These are phyloP conservation scores for Alternaria sp. DNA, from an alignment of 2,329 filamentous ascomycete genomes.

Conservation along the genomic window DNA sequence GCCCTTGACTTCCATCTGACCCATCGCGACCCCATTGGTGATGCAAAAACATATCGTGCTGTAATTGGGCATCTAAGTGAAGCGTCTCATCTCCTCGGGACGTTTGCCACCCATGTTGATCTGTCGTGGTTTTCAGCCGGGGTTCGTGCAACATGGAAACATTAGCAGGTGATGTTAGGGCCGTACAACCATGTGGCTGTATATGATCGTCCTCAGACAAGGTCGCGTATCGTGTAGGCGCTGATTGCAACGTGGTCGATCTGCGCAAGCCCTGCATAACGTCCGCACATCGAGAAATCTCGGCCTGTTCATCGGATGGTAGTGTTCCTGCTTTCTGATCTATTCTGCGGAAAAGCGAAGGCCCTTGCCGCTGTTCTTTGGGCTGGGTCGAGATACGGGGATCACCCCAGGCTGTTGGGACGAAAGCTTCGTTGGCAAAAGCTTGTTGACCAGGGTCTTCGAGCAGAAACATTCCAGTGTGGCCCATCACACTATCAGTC, in stretches of 20 bases:
- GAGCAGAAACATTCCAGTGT: slow-evolving; percentile 58
- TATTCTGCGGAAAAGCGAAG: slow-evolving; percentile 4
- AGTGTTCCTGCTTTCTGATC: background rate
- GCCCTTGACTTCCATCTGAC: background rate
- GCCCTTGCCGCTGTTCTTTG: slow-evolving; percentile 21
- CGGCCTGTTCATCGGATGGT: slow-evolving; percentile 1
- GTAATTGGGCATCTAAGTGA: background rate
- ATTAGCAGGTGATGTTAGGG: slow-evolving; percentile 27
- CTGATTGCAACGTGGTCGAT: slow-evolving; percentile 26
- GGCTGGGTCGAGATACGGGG: slow-evolving; percentile 5
- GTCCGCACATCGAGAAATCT: slow-evolving; percentile 31
- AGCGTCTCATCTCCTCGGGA: background rate
- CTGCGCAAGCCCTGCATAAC: slow-evolving; percentile 23
- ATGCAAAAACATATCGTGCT: background rate
- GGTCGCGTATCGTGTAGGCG: slow-evolving; percentile 31
- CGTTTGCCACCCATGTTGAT: slow-evolving; percentile 5
- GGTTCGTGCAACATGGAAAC: slow-evolving; percentile 17
- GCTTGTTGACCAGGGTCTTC: slow-evolving; percentile 58
- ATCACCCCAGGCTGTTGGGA: slow-evolving; percentile 44
- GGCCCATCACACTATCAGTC: slow-evolving; percentile 57
- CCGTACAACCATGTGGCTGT: slow-evolving; percentile 38
- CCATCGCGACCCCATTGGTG: background rate
- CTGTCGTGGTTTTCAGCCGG: background rate
- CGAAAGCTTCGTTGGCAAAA: slow-evolving; percentile 44
- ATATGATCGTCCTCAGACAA: slow-evolving; percentile 22